Percentiles rank a stretch among this genome's conserved stretches.
These are phyloP conservation scores for Erucastrum elatum DNA, from an alignment of 345 rosid species.

Conservation along the genomic window DNA sequence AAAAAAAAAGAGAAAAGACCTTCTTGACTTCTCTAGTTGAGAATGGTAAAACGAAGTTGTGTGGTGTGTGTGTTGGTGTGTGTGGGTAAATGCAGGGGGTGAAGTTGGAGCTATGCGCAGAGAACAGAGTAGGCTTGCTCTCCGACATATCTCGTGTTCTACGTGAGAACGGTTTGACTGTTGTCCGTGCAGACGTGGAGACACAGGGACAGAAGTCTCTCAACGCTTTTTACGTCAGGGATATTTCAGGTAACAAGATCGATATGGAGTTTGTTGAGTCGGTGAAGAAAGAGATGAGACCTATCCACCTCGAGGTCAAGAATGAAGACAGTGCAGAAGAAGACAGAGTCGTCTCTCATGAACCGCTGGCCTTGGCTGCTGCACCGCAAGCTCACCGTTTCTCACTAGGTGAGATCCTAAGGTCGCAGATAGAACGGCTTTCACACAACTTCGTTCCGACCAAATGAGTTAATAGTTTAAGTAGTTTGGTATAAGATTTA, in stretches of 20 bases:
- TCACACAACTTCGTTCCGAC: constrained; percentile 54
- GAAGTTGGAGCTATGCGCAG: constrained; percentile 57
- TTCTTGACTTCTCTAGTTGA: constrained; percentile 25
- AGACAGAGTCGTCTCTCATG: background rate
- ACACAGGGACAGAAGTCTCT: constrained; percentile 59
- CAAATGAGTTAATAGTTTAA: constrained; percentile 23
- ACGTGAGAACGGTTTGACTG: constrained; percentile 64
- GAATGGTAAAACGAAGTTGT: constrained; percentile 21
- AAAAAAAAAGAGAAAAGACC: background rate
- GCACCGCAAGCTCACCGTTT: constrained; percentile 34
- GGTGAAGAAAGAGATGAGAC: constrained; percentile 65
- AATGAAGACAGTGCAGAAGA: constrained; percentile 26
- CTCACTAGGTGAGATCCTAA: constrained; percentile 53
- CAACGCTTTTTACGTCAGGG: constrained; percentile 59
- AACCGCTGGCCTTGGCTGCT: background rate
- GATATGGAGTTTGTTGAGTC: constrained; percentile 65
- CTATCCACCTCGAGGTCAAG: constrained; percentile 50
- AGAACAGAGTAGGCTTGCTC: constrained; percentile 57
- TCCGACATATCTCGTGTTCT: constrained; percentile 69
- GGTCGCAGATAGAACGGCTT: constrained; percentile 51
- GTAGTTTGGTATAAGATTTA: constrained; percentile 14
- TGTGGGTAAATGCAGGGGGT: constrained; percentile 56
- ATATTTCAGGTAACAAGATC: constrained; percentile 52
- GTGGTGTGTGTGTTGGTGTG: constrained; percentile 7
- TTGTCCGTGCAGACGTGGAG: constrained; percentile 67